Base-by-base conservation (phyloP, 2,329 filamentous ascomycete genomes). In the Seiridium unicorne region DNA sequence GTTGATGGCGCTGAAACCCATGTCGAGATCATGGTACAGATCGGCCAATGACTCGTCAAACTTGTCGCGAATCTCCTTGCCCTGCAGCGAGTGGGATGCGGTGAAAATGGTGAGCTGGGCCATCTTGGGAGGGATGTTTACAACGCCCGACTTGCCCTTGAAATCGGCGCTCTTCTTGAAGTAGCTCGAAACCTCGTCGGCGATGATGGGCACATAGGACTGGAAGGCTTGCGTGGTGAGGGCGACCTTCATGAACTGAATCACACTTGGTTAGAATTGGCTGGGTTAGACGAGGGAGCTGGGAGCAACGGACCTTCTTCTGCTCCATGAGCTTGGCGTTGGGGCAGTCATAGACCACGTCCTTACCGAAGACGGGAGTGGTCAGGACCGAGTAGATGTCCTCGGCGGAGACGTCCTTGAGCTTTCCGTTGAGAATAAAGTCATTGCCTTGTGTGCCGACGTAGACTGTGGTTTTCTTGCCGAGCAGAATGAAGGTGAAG, bases 301-400 rank as follows among this genome's bases (percentile, higher is more conserved):
- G 44, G 34, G 6, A 47, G 59, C 10, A 36, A 18, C 77, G 63
- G 74, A 93, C 91, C 86, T 94, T 95, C 82, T 96, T 96, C 81
- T 96, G 92, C 79, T 96, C 92, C 92, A 96, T 96, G 71, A 96
- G 84, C 78, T 96, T 96, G 61, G 91, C 83, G 73, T 96, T 96
- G 47, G 92, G 91, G 77, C 92, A 95, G 74, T 96, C 92, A 73
- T 96, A 96, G 58, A 96, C 91, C 34, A 96, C 92, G 77, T 93
- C 89, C 68, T 86, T 88, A 66, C 92, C 92, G 72, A 96, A 96
- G 53, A 88, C 85, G 32, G 85, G 85, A 31, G 84, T 87, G 5
- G 85, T 88, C 62, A 97, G 82, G 59, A 91, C 89, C 59, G 86
- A 89, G 77, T 96, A 96, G 64, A 96, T 91, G 70, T 97, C 92